Evolutionary conservation across 257 asterid species (phyloP).

Genomic region (Dorcoceras hygrometricum): DNA sequence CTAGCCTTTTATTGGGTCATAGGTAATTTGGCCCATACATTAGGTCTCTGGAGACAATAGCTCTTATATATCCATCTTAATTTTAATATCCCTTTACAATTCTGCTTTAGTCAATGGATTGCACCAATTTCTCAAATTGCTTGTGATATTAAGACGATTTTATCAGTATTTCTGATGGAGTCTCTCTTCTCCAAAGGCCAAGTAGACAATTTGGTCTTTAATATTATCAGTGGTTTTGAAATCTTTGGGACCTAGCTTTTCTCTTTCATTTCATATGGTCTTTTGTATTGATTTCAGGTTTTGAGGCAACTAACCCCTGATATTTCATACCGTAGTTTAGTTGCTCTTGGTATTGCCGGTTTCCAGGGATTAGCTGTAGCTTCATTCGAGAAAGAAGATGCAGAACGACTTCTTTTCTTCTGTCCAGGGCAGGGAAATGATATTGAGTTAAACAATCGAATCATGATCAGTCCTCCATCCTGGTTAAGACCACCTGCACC

Average conservation of each 20-base stretch:
- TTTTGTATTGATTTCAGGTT: constrained; percentile 45
- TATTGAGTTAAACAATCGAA: constrained; percentile 30
- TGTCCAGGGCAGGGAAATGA: constrained; percentile 42
- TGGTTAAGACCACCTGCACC: constrained; percentile 94
- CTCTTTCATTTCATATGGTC: neutral
- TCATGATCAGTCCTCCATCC: constrained; percentile 48
- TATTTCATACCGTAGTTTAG: constrained; percentile 78
- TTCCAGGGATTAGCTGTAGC: constrained; percentile 88
- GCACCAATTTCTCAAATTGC: neutral
- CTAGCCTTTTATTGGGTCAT: too few relatives aligned
- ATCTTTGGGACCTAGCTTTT: neutral
- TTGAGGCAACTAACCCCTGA: constrained; percentile 93
- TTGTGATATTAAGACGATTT: neutral
- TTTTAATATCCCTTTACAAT: neutral
- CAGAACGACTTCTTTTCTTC: constrained; percentile 73
- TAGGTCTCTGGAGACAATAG: neutral
- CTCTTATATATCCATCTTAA: neutral
- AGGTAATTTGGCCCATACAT: too few relatives aligned
- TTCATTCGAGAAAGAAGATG: constrained; percentile 83
- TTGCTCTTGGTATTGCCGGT: constrained; percentile 86
- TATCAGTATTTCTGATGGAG: neutral
- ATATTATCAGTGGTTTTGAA: neutral
- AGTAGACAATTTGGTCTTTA: neutral
- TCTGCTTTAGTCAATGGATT: constrained; percentile 1
- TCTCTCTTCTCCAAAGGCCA: neutral